Conservation (phyloP, 148 eudicot species). For the Camellia sinensis region DNA sequence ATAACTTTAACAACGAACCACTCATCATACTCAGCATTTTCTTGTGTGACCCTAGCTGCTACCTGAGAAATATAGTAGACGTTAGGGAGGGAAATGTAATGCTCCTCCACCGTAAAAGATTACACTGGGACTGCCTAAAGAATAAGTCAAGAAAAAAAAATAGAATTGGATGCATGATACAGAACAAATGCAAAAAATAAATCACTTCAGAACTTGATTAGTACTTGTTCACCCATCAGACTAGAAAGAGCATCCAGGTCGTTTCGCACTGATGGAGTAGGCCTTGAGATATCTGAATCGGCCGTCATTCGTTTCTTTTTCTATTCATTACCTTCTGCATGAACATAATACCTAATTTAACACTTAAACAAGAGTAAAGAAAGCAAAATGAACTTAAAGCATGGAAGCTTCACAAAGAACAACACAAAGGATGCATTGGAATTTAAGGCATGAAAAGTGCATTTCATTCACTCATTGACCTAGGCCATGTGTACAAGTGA, state of each 20-base stretch:
- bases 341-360: slow-evolving; percentile 1
- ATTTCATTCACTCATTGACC: neutral
- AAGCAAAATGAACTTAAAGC: neutral
- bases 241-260: slow-evolving; percentile 76
- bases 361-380: neutral
- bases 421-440: neutral
- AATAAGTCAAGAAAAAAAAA: neutral
- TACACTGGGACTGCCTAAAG: neutral
- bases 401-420: neutral
- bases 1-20: slow-evolving; percentile 90
- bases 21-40: slow-evolving; percentile 85
- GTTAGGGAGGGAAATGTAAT: slow-evolving; percentile 5
- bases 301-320: slow-evolving; percentile 76
- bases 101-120: neutral
- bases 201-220: slow-evolving; percentile 5
- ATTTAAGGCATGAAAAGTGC: neutral
- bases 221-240: slow-evolving; percentile 97
- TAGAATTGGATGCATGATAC: neutral
- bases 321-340: slow-evolving; percentile 81
- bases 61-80: slow-evolving; percentile 45
- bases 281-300: slow-evolving; percentile 63
- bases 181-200: neutral
- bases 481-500: neutral
- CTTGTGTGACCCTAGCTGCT: slow-evolving; percentile 75
- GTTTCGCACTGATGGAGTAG: slow-evolving; percentile 64